phyloP scores from a whole-genome alignment of 371 early-diverging fungal species.

The Zychaea mexicana region DNA sequence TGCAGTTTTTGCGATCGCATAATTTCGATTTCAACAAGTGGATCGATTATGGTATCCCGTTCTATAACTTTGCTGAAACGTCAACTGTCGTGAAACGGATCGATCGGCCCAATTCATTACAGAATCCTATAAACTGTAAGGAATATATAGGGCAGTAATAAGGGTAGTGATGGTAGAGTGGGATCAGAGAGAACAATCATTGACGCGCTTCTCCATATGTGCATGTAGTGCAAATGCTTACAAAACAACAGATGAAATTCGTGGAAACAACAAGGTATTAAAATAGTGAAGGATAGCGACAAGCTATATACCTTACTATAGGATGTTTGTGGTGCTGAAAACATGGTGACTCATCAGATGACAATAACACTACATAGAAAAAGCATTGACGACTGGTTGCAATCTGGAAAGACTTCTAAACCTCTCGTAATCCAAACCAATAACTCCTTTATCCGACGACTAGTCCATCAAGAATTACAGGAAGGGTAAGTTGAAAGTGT shows the following conservation, averaged over 20 bases:
- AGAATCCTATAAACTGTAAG: slow-evolving; percentile 6
- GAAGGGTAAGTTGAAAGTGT: slow-evolving; percentile 37
- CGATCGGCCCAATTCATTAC: neutral
- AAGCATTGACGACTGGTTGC: slow-evolving; percentile 38
- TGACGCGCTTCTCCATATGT: neutral
- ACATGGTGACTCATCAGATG: too few species aligned
- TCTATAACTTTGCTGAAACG: slow-evolving; percentile 35
- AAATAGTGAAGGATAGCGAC: neutral
- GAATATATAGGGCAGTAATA: too few species aligned
- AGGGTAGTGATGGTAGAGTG: too few species aligned
- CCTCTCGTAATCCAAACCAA: slow-evolving; percentile 43
- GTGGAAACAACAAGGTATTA: neutral
- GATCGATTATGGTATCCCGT: slow-evolving; percentile 49
- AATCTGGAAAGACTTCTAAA: slow-evolving; percentile 23
- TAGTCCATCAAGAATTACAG: slow-evolving; percentile 66
- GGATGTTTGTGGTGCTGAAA: too few species aligned
- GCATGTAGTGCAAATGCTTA: slow-evolving; percentile 1
- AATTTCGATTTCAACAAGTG: slow-evolving; percentile 83
- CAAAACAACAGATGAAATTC: slow-evolving; percentile 4
- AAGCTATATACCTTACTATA: too few species aligned
- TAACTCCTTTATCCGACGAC: slow-evolving; percentile 49
- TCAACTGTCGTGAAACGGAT: neutral
- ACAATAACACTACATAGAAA: too few species aligned
- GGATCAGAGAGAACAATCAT: too few species aligned
- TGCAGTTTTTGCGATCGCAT: slow-evolving; percentile 51